Conservation (phyloP, 352 stramenopile genomes). For the Phytophthora cactorum region DNA sequence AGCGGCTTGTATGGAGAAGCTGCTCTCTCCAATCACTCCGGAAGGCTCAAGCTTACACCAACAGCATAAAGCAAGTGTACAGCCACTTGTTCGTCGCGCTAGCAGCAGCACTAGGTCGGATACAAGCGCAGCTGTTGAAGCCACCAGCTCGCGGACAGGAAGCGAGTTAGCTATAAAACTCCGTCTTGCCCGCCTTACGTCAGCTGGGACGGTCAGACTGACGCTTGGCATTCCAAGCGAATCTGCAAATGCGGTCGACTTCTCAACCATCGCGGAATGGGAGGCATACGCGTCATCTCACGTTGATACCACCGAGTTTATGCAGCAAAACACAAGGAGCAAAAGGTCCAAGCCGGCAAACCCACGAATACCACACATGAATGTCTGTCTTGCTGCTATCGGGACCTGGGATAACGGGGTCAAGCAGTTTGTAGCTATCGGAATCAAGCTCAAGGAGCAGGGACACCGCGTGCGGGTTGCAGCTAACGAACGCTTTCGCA, state of each 20-base stretch:
- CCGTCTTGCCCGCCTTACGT: conserved; percentile 16
- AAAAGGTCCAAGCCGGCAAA: conserved; percentile 3
- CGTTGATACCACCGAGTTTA: neutral
- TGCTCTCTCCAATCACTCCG: conserved; percentile 1
- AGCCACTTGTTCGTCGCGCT: conserved; percentile 18
- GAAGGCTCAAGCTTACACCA: conserved; percentile 3
- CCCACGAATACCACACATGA: conserved; percentile 34
- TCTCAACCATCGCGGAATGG: conserved; percentile 28
- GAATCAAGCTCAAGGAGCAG: conserved; percentile 55
- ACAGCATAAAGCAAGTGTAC: conserved; percentile 3
- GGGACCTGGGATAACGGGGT: conserved; percentile 62
- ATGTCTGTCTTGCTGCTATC: conserved; percentile 43
- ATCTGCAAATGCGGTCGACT: conserved; percentile 18
- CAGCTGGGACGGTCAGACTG: conserved; percentile 23
- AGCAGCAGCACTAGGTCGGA: conserved; percentile 10
- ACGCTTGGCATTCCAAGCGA: conserved; percentile 23
- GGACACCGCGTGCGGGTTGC: conserved; percentile 86
- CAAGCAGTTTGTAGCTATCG: conserved; percentile 64
- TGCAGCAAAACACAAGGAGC: conserved; percentile 26
- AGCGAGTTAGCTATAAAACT: conserved; percentile 14
- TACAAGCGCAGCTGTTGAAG: neutral
- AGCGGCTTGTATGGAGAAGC: conserved; percentile 10
- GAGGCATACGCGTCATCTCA: conserved; percentile 27
- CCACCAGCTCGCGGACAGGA: neutral
- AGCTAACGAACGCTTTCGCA: conserved; percentile 69